Evolutionary conservation across 257 asterid species (phyloP).

Genomic region (Solanum ossicruentum): DNA sequence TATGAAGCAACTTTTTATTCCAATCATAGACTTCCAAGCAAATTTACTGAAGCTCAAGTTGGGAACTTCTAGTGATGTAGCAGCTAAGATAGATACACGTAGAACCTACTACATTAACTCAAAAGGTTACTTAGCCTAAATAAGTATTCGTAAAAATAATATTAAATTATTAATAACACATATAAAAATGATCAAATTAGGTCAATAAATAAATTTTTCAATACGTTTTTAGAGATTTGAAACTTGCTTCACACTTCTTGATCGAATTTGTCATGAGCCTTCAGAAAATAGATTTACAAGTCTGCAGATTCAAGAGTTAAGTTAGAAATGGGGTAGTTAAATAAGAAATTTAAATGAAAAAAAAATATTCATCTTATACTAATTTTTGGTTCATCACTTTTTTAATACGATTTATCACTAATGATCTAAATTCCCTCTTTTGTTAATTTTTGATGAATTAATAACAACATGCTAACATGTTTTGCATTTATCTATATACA

Average conservation of each 20-base stretch:
- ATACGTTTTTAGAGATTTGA: too few species aligned
- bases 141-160: not conserved
- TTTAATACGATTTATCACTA: too few species aligned
- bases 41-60: not conserved
- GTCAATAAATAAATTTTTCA: too few species aligned
- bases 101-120: not conserved
- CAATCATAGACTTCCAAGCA: not conserved
- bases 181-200: rapidly evolving
- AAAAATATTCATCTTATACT: too few species aligned
- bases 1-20: not conserved
- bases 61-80: not conserved
- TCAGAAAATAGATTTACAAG: too few species aligned
- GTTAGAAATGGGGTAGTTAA: too few species aligned
- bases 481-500: not conserved
- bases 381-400: too few species aligned
- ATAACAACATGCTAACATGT: not conserved
- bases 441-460: not conserved
- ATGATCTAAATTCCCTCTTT: too few species aligned
- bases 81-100: not conserved
- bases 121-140: not conserved
- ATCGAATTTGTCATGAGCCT: too few species aligned
- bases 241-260: too few species aligned
- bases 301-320: too few species aligned
- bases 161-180: not conserved
- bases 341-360: too few species aligned